A percentile compares a stretch with the other conserved stretches of the same genome.
Conservation (phyloP, 805 yeast genomes). For the Candida maltosa region DNA sequence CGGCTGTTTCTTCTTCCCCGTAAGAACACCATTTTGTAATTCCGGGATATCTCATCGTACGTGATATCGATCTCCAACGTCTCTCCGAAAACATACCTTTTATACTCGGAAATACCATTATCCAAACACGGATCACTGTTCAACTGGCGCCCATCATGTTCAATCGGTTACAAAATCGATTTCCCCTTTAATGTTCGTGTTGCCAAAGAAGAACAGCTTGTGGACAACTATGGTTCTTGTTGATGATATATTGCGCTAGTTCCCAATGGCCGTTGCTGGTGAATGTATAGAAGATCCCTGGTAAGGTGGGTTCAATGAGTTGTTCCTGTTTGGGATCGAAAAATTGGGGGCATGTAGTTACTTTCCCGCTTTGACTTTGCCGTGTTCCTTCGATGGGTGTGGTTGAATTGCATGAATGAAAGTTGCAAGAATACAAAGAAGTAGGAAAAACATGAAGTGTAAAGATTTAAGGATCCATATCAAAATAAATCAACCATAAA, state of each 20-base stretch:
- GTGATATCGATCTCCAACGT: constrained; percentile 12
- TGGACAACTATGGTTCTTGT: constrained; percentile 15
- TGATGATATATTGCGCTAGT: constrained; percentile 16
- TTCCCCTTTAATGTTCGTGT: constrained; percentile 16
- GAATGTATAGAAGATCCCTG: constrained; percentile 20
- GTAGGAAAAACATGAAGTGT: not conserved
- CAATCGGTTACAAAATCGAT: constrained; percentile 12
- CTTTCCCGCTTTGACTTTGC: constrained; percentile 17
- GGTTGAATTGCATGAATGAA: not conserved
- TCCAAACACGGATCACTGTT: constrained; percentile 18
- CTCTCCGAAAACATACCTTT: constrained; percentile 15
- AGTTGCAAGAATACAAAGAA: not conserved
- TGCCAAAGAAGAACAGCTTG: constrained; percentile 18
- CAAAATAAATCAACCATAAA: not conserved
- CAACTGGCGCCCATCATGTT: constrained; percentile 18
- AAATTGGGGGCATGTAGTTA: constrained; percentile 15
- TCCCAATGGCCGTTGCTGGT: constrained; percentile 20
- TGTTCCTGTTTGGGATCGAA: constrained; percentile 17
- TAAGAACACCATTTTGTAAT: constrained; percentile 13
- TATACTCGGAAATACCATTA: constrained; percentile 12
- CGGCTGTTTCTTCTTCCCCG: constrained; percentile 17
- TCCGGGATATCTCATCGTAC: constrained; percentile 13
- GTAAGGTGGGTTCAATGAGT: constrained; percentile 16
- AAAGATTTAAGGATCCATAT: not conserved
- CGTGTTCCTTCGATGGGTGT: constrained; percentile 16